phyloP scores from a whole-genome alignment of 2,329 filamentous ascomycete genomes.

The Aureobasidium namibiae region DNA sequence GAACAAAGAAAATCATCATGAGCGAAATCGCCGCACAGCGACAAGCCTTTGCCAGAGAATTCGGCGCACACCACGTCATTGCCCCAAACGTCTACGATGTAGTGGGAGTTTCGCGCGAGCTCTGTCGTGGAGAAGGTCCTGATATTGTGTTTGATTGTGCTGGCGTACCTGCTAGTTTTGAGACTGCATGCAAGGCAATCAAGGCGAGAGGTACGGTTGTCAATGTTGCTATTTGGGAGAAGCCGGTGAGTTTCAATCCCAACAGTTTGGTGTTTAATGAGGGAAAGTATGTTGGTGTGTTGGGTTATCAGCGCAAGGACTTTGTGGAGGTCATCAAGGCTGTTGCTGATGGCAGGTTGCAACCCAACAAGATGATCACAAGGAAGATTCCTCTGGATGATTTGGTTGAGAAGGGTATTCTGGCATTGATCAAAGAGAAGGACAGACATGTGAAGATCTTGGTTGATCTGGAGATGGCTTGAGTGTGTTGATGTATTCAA shows the following conservation, averaged over 20 bases:
- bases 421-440: slow-evolving; percentile 15
- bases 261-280: slow-evolving; percentile 16
- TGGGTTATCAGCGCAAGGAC: slow-evolving; percentile 17
- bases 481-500: neutral
- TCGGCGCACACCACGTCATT: slow-evolving; percentile 14
- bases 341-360: slow-evolving; percentile 14
- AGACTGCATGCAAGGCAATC: slow-evolving; percentile 14
- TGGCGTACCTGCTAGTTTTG: slow-evolving; percentile 13
- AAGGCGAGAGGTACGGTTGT: slow-evolving; percentile 17
- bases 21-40: slow-evolving; percentile 37
- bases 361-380: slow-evolving; percentile 16
- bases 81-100: slow-evolving; percentile 12
- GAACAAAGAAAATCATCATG: slow-evolving; percentile 48
- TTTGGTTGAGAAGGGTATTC: slow-evolving; percentile 15
- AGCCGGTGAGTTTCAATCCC: slow-evolving; percentile 15
- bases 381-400: slow-evolving; percentile 15
- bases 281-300: slow-evolving; percentile 15
- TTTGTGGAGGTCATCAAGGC: slow-evolving; percentile 16
- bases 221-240: slow-evolving; percentile 18
- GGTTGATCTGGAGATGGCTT: slow-evolving; percentile 11
- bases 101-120: neutral
- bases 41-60: slow-evolving; percentile 12
- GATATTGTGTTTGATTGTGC: slow-evolving; percentile 16
- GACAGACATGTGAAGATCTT: slow-evolving; percentile 17
- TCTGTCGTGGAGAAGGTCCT: slow-evolving; percentile 8